A percentile compares a stretch with the other conserved stretches of the same genome.
phyloP scores from a whole-genome alignment of 164 flowering plant genomes.

The Taxillus chinensis region DNA sequence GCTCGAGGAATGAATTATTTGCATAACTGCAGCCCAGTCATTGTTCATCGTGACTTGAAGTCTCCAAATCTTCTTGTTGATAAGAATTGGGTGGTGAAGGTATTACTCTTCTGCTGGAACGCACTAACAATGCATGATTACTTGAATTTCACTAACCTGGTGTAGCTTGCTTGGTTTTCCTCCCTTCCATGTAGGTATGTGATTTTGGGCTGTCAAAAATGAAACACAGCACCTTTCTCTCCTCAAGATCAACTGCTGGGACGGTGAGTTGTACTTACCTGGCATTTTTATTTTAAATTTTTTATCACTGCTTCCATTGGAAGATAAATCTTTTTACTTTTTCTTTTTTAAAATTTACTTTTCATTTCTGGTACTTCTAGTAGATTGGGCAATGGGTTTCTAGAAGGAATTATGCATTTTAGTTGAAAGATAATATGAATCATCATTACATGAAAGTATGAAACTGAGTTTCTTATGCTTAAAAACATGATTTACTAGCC shows the following conservation, averaged over 20 bases:
- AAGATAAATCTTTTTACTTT: background rate
- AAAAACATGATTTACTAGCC: too few species aligned
- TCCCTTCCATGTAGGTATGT: conserved; percentile 48
- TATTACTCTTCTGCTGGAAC: conserved; percentile 12
- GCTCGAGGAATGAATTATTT: conserved; percentile 97
- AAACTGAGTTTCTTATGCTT: too few species aligned
- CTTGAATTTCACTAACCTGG: background rate
- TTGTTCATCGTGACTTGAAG: conserved; percentile 95
- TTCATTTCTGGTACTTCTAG: background rate
- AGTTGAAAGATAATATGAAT: too few species aligned
- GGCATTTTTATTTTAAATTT: background rate
- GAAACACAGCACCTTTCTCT: conserved; percentile 82
- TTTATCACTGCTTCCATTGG: background rate
- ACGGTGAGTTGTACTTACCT: conserved; percentile 44
- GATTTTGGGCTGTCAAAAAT: conserved; percentile 92
- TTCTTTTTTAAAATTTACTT: background rate
- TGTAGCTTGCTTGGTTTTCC: background rate
- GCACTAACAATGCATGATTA: background rate
- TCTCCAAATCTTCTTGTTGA: conserved; percentile 98
- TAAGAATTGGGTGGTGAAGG: conserved; percentile 97
- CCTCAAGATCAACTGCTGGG: conserved; percentile 91
- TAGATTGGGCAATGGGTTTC: too few species aligned
- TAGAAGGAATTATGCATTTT: too few species aligned
- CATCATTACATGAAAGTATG: too few species aligned
- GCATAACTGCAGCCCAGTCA: conserved; percentile 72